Percentiles rank a stretch among this genome's conserved stretches.
Conservation (phyloP, 2,329 filamentous ascomycete genomes). For the Elsinoe arachidis region DNA sequence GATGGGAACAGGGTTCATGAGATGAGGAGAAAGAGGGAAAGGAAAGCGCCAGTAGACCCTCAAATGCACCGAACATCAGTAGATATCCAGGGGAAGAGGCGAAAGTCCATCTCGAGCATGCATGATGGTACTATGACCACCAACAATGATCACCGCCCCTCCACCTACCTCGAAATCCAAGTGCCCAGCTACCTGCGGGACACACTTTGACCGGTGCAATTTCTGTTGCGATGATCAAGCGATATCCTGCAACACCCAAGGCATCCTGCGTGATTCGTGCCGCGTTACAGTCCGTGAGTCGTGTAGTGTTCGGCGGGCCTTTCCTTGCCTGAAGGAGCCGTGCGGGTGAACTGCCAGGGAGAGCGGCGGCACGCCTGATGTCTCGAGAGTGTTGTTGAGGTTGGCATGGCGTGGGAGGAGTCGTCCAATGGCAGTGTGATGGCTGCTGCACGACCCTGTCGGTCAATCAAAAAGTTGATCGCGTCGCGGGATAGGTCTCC, state of each 20-base stretch:
- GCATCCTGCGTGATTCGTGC: background rate
- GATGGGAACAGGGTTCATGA: background rate
- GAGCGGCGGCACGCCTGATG: background rate
- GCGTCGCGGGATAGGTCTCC: background rate
- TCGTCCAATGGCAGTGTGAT: background rate
- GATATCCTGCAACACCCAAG: background rate
- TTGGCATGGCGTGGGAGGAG: background rate
- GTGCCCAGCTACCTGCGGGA: background rate
- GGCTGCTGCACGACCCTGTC: background rate
- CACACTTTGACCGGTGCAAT: background rate
- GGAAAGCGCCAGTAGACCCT: background rate
- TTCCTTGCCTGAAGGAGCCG: background rate
- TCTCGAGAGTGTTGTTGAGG: background rate
- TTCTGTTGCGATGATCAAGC: background rate
- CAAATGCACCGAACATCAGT: background rate
- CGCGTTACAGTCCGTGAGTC: background rate
- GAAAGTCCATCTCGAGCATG: too few relatives aligned
- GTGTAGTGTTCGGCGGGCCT: background rate
- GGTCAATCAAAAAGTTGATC: too few relatives aligned
- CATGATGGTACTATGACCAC: background rate
- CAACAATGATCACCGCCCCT: background rate
- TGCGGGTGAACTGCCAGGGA: background rate
- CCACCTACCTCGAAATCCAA: background rate
- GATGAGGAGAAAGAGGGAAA: background rate
- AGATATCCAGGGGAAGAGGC: too few relatives aligned